These are phyloP conservation scores for Polyrhizophydium stewartii DNA, from an alignment of 371 early-diverging fungal species.

Conservation along the genomic window DNA sequence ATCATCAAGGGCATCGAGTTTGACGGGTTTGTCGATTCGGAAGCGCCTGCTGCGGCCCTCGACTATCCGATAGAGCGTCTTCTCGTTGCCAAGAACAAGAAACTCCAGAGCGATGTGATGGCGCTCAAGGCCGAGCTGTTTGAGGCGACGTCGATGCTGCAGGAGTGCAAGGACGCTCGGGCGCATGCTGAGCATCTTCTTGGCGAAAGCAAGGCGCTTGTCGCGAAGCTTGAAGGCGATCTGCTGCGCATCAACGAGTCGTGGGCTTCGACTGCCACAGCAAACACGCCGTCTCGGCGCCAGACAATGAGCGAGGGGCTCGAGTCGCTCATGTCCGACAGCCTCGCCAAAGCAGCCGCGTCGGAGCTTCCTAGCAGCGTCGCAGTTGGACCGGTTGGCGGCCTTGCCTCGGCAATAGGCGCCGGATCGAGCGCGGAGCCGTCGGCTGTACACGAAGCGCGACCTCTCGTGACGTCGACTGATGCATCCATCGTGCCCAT, in stretches of 20 bases:
- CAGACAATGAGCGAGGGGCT: neutral
- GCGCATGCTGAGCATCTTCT: constrained; percentile 33
- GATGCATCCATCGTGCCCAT: constrained; percentile 67
- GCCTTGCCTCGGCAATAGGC: too few species aligned
- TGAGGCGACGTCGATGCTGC: neutral
- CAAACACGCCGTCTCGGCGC: neutral
- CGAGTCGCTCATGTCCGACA: constrained; percentile 1
- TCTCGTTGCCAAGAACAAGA: constrained; percentile 78
- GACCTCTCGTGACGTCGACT: neutral
- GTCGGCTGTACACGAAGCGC: neutral
- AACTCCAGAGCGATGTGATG: constrained; percentile 69
- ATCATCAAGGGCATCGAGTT: constrained; percentile 61
- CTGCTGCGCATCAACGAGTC: constrained; percentile 44
- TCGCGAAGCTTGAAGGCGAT: constrained; percentile 70
- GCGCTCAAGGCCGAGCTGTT: constrained; percentile 50
- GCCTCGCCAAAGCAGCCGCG: neutral
- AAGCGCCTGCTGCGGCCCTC: neutral
- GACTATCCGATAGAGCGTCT: constrained; percentile 60
- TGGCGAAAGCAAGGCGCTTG: constrained; percentile 49
- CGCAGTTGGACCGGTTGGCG: too few species aligned
- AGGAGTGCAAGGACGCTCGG: neutral
- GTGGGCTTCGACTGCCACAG: neutral
- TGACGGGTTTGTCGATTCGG: constrained; percentile 7
- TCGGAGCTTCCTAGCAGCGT: too few species aligned
- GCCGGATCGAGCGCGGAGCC: neutral